These are phyloP conservation scores for Aspergillus haitiensis DNA, from an alignment of 495 filamentous ascomycete genomes.

Conservation along the genomic window DNA sequence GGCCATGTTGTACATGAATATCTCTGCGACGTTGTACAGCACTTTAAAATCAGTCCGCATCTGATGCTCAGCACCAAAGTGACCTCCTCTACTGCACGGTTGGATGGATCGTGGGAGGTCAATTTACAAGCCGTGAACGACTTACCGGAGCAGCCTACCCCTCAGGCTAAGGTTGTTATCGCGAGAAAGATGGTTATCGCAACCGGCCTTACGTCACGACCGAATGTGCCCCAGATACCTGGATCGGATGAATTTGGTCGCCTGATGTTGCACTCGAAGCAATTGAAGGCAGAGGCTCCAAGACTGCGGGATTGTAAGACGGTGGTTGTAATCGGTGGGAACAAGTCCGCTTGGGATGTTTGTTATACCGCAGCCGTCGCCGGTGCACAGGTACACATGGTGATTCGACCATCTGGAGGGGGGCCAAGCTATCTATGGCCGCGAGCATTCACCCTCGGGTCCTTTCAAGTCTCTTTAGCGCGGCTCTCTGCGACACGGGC, in stretches of 20 bases:
- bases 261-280: constrained; percentile 11
- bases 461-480: constrained; percentile 12
- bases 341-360: constrained; percentile 50
- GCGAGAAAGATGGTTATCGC: constrained; percentile 46
- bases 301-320: constrained; percentile 20
- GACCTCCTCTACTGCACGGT: neutral
- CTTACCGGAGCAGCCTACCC: too few species aligned
- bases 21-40: constrained; percentile 14
- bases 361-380: constrained; percentile 11
- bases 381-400: constrained; percentile 12
- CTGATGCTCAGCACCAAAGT: constrained; percentile 16
- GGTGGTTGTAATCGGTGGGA: constrained; percentile 45
- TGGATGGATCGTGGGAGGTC: neutral
- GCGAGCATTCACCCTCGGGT: constrained; percentile 7
- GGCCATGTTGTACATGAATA: constrained; percentile 19
- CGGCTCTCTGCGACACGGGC: constrained; percentile 8
- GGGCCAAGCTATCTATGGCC: constrained; percentile 20
- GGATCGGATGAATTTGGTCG: constrained; percentile 22
- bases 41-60: constrained; percentile 15
- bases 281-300: constrained; percentile 18
- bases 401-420: constrained; percentile 17
- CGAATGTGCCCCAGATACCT: constrained; percentile 38
- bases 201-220: constrained; percentile 43
- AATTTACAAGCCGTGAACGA: neutral
- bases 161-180: neutral